A percentile compares a stretch with the other conserved stretches of the same genome.
These are phyloP conservation scores for Dunaliella primolecta DNA, from an alignment of 139 green algal genomes.

Conservation along the genomic window DNA sequence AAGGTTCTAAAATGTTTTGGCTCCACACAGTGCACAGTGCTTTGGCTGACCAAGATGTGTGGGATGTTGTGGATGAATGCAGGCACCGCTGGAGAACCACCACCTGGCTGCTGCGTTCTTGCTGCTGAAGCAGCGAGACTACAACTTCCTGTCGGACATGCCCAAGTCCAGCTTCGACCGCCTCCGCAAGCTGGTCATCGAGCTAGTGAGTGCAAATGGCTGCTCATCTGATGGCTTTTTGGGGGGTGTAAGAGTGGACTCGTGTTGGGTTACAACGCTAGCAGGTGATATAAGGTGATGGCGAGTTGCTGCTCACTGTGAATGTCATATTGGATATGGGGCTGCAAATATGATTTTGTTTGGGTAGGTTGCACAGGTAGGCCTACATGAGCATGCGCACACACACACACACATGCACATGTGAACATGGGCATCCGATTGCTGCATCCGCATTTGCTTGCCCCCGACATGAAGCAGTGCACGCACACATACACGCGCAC, in stretches of 20 bases:
- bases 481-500: neutral
- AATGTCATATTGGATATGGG: too few relatives aligned
- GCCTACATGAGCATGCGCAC: neutral
- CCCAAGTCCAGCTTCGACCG: slow-evolving; percentile 31
- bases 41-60: too few relatives aligned
- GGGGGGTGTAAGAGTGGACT: too few relatives aligned
- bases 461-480: neutral
- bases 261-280: too few relatives aligned
- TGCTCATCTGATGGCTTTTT: neutral
- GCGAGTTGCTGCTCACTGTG: too few relatives aligned
- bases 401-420: neutral
- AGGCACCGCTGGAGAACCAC: slow-evolving; percentile 57
- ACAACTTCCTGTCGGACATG: slow-evolving; percentile 33
- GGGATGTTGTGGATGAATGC: too few relatives aligned
- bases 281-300: too few relatives aligned
- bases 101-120: slow-evolving; percentile 26
- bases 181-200: slow-evolving; percentile 22
- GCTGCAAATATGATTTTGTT: too few relatives aligned
- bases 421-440: too few relatives aligned
- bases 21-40: too few relatives aligned
- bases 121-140: slow-evolving; percentile 28
- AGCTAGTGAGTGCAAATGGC: slow-evolving; percentile 15
- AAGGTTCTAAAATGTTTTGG: too few relatives aligned
- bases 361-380: neutral
- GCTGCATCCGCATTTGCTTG: neutral